Conservation (phyloP, 1,139 yeast species). For the Taphrina betulina region DNA sequence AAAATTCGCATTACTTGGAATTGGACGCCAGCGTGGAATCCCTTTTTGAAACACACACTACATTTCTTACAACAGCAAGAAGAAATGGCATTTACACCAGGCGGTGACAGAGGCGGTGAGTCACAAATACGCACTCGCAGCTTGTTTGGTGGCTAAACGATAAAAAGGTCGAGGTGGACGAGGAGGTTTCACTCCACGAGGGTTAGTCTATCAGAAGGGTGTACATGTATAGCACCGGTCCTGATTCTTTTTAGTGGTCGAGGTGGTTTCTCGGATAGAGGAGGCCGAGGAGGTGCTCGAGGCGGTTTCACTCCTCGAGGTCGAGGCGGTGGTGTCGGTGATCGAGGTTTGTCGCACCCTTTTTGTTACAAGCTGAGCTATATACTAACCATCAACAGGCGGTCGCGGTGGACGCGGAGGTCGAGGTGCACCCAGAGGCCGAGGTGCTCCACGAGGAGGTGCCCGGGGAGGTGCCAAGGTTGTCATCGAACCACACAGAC, state of each 20-base stretch:
- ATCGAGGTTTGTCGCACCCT: slow-evolving; percentile 15
- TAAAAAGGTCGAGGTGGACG: slow-evolving; percentile 34
- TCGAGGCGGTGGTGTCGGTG: slow-evolving; percentile 43
- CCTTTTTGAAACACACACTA: too few species aligned
- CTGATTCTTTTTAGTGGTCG: slow-evolving; percentile 36
- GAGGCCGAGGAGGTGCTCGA: slow-evolving; percentile 48
- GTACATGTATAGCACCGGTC: slow-evolving; percentile 36
- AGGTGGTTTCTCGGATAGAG: slow-evolving; percentile 36
- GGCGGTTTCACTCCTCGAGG: slow-evolving; percentile 58
- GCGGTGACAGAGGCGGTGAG: slow-evolving; percentile 51
- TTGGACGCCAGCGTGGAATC: too few species aligned
- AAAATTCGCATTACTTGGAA: too few species aligned
- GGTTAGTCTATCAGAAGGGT: slow-evolving; percentile 33
- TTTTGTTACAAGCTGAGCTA: neutral
- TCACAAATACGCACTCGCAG: slow-evolving; percentile 48
- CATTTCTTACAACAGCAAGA: too few species aligned
- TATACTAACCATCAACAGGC: slow-evolving; percentile 1
- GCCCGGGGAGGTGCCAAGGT: slow-evolving; percentile 90
- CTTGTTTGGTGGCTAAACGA: too few species aligned
- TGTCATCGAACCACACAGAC: slow-evolving; percentile 97
- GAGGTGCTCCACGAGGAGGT: slow-evolving; percentile 65
- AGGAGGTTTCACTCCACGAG: slow-evolving; percentile 36
- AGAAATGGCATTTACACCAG: slow-evolving; percentile 57
- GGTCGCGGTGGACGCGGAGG: slow-evolving; percentile 32
- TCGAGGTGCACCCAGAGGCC: slow-evolving; percentile 40